A percentile compares a stretch with the other conserved stretches of the same genome.
Evolutionary conservation across 73 alveolate species (phyloP).

Genomic region (Tetrahymena borealis): DNA sequence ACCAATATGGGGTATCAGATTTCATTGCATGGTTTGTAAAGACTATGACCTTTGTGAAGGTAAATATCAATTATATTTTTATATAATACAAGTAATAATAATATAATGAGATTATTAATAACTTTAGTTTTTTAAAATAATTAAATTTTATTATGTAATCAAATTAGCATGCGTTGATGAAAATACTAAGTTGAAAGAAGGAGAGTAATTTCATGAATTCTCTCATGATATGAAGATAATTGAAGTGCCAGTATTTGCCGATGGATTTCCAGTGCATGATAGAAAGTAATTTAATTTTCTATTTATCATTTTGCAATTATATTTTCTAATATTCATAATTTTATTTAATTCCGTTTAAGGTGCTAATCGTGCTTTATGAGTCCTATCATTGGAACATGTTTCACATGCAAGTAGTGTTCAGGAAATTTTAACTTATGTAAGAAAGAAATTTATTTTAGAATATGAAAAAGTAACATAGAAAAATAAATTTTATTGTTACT

Average conservation of each 20-base stretch:
- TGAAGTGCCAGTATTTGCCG: conserved; percentile 68
- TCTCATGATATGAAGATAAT: conserved; percentile 61
- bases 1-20: conserved; percentile 87
- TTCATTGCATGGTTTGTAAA: conserved; percentile 71
- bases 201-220: conserved; percentile 3
- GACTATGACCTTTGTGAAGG: conserved; percentile 74
- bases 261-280: conserved; percentile 78
- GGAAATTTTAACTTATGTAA: conserved; percentile 48
- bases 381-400: conserved; percentile 83
- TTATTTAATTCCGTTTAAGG: background rate
- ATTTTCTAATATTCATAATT: background rate
- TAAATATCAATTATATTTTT: conserved; percentile 46
- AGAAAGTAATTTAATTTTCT: background rate
- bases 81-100: conserved; percentile 5
- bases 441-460: background rate
- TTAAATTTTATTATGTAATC: background rate
- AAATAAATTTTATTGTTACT: background rate
- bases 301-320: background rate
- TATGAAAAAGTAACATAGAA: too few species aligned
- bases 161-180: conserved; percentile 41
- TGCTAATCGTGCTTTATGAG: conserved; percentile 72
- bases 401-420: conserved; percentile 67
- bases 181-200: conserved; percentile 19
- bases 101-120: background rate
- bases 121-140: background rate